phyloP scores from a whole-genome alignment of 441 rosid species.

The Aleurites moluccanus region DNA sequence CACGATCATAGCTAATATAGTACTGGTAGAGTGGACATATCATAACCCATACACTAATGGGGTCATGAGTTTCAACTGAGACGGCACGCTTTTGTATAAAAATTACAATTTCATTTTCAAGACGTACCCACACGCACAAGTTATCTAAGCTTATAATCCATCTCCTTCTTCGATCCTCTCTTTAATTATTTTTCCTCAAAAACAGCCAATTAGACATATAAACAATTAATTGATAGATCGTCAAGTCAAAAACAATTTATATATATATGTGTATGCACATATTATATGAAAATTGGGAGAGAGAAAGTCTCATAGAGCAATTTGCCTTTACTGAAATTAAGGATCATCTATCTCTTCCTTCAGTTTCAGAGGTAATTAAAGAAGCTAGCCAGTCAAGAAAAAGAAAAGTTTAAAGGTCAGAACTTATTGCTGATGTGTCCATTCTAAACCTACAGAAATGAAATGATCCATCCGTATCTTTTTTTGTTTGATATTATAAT shows the following conservation, averaged over 20 bases:
- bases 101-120: constrained; percentile 5
- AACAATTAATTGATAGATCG: background rate
- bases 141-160: background rate
- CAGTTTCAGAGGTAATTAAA: too few relatives aligned
- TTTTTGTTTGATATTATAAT: too few relatives aligned
- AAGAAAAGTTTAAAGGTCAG: too few relatives aligned
- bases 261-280: background rate
- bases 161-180: background rate
- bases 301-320: too few relatives aligned
- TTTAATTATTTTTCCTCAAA: background rate
- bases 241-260: background rate
- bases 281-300: background rate
- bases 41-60: background rate
- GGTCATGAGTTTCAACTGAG: constrained; percentile 8
- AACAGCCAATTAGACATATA: background rate
- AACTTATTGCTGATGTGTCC: too few relatives aligned
- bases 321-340: too few relatives aligned
- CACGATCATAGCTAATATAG: background rate
- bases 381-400: background rate
- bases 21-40: constrained; percentile 3
- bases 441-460: too few relatives aligned
- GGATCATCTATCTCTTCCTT: too few relatives aligned
- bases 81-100: constrained; percentile 22
- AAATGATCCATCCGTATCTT: too few relatives aligned
- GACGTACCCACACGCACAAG: constrained; percentile 20